These are phyloP conservation scores for Nidularia sp. DNA, from an alignment of 768 basidiomycete genomes.

Conservation along the genomic window DNA sequence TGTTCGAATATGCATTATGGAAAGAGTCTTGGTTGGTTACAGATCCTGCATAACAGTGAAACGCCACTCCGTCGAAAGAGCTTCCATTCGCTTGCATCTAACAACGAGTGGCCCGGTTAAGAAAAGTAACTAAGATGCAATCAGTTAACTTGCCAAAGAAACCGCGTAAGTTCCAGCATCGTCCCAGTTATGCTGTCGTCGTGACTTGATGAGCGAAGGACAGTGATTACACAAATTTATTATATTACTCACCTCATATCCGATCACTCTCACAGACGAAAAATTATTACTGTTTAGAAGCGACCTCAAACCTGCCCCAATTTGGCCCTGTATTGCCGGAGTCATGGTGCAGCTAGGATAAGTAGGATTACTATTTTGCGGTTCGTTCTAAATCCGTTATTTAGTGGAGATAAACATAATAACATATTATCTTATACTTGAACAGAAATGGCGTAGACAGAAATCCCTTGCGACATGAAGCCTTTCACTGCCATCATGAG, in stretches of 20 bases:
- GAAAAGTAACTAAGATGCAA: slow-evolving; percentile 9
- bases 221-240: too few relatives aligned
- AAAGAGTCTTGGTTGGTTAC: slow-evolving; percentile 53
- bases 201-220: background rate
- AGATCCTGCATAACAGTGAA: slow-evolving; percentile 65
- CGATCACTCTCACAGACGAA: slow-evolving; percentile 55
- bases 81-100: slow-evolving; percentile 52
- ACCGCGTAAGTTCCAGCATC: slow-evolving; percentile 49
- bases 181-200: slow-evolving; percentile 61
- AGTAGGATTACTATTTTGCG: slow-evolving; percentile 55
- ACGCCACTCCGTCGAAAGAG: slow-evolving; percentile 61
- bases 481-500: slow-evolving; percentile 71
- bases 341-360: slow-evolving; percentile 65
- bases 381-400: slow-evolving; percentile 39
- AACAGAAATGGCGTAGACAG: slow-evolving; percentile 60
- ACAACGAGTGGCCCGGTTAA: background rate
- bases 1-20: slow-evolving; percentile 49
- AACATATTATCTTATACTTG: slow-evolving; percentile 4
- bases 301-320: slow-evolving; percentile 50
- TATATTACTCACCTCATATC: slow-evolving; percentile 14
- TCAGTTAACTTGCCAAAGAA: slow-evolving; percentile 33
- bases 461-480: slow-evolving; percentile 56
- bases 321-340: slow-evolving; percentile 50
- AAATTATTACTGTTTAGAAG: slow-evolving; percentile 64
- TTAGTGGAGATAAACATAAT: background rate